A percentile compares a stretch with the other conserved stretches of the same genome.
Evolutionary conservation across 441 rosid species (phyloP).

Genomic region (Populus hybrid): DNA sequence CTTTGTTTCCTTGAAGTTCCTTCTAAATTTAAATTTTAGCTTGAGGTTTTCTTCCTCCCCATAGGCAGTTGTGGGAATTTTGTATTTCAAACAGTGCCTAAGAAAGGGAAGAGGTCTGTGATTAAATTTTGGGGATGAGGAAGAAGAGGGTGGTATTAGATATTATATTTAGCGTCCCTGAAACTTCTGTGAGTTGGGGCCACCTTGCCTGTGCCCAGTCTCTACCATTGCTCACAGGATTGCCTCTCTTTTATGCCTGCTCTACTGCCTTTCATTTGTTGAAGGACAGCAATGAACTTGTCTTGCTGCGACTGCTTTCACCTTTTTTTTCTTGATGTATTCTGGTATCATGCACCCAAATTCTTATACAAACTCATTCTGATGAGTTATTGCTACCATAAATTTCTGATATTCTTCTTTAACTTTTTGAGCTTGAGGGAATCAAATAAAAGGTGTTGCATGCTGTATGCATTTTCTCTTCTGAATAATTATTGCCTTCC

Average conservation of each 20-base stretch:
- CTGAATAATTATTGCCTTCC: conserved; percentile 12
- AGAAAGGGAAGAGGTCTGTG: neutral
- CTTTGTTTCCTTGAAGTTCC: neutral
- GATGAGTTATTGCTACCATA: too few species aligned
- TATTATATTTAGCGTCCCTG: neutral
- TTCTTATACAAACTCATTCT: neutral
- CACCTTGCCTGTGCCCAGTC: neutral
- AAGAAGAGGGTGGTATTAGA: neutral
- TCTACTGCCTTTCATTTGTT: neutral
- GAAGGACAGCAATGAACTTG: neutral
- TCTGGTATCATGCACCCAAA: neutral
- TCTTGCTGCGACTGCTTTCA: neutral
- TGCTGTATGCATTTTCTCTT: neutral
- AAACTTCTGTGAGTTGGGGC: neutral
- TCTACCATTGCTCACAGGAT: neutral
- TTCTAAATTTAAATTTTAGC: neutral
- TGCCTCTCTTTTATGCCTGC: neutral
- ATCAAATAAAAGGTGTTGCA: neutral
- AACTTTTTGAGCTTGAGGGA: neutral
- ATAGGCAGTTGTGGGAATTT: neutral
- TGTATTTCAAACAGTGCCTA: neutral
- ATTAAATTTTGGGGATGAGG: neutral
- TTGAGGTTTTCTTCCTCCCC: neutral
- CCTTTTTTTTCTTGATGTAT: neutral
- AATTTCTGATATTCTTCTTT: neutral